Evolutionary conservation across 2,329 filamentous ascomycete genomes (phyloP).

Genomic region (Talaromyces funiculosus): DNA sequence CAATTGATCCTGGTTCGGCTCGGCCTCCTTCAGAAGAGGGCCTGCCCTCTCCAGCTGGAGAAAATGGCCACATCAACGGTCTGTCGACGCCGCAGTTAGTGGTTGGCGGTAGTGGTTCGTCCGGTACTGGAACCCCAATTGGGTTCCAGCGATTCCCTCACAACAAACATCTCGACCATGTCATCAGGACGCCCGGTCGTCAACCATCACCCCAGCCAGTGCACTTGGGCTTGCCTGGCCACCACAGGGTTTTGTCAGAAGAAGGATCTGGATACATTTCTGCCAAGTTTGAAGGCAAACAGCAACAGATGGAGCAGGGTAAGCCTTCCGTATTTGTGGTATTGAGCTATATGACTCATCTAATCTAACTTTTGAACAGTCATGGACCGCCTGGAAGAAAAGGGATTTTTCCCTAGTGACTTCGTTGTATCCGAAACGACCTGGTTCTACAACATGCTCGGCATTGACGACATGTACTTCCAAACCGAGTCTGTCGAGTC

Average conservation of each 20-base stretch:
- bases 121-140: conserved; percentile 37
- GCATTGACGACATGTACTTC: conserved; percentile 98
- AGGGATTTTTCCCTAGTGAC: conserved; percentile 77
- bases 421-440: conserved; percentile 79
- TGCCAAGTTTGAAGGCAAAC: conserved; percentile 87
- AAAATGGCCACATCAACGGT: not conserved
- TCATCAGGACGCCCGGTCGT: conserved; percentile 51
- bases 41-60: conserved; percentile 3
- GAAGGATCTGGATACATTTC: conserved; percentile 92
- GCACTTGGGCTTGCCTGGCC: conserved; percentile 66
- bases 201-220: conserved; percentile 83
- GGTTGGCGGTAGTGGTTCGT: conserved; percentile 31
- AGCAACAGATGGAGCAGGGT: conserved; percentile 81
- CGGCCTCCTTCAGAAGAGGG: conserved; percentile 11
- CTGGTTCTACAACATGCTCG: conserved; percentile 97
- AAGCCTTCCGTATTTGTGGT: conserved; percentile 30
- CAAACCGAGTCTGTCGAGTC: conserved; percentile 79
- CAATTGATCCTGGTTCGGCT: conserved; percentile 12
- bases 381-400: conserved; percentile 70
- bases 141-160: conserved; percentile 40
- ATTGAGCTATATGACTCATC: not conserved
- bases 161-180: conserved; percentile 56
- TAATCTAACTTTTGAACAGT: conserved; percentile 46
- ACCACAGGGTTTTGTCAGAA: conserved; percentile 71
- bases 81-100: conserved; percentile 28